Conservation (phyloP, 805 yeast species). For the Torulaspora maleeae region DNA sequence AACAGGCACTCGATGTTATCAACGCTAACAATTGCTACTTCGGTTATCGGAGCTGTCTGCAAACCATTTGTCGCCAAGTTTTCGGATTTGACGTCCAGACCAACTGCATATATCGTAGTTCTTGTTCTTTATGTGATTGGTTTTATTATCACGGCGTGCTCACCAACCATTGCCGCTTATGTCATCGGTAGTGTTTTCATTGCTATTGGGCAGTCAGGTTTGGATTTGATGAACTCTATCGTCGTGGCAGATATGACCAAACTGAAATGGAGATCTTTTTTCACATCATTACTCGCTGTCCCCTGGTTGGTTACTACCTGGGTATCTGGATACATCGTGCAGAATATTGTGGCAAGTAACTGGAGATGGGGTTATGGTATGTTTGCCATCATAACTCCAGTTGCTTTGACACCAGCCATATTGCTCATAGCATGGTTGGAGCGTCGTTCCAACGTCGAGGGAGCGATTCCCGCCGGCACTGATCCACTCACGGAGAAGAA, state of each 20-base stretch:
- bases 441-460: constrained; percentile 29
- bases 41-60: constrained; percentile 38
- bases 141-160: constrained; percentile 37
- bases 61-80: constrained; percentile 41
- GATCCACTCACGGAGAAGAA: constrained; percentile 7
- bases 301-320: constrained; percentile 43
- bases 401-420: constrained; percentile 37
- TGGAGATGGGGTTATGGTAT: constrained; percentile 56
- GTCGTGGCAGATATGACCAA: constrained; percentile 39
- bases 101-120: constrained; percentile 36
- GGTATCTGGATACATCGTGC: constrained; percentile 41
- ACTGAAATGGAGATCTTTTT: constrained; percentile 39
- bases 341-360: constrained; percentile 31
- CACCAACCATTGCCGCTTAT: constrained; percentile 36
- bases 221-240: constrained; percentile 35
- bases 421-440: constrained; percentile 35
- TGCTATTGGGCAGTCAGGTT: constrained; percentile 39
- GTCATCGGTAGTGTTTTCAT: constrained; percentile 38
- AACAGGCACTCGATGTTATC: constrained; percentile 40
- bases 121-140: constrained; percentile 37
- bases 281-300: constrained; percentile 35
- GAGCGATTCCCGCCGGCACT: constrained; percentile 7
- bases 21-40: constrained; percentile 38
- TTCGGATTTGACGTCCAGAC: constrained; percentile 41
- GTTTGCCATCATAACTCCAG: constrained; percentile 45